phyloP scores from a whole-genome alignment of 768 basidiomycete genomes.

The Melanogaster broomeanus region DNA sequence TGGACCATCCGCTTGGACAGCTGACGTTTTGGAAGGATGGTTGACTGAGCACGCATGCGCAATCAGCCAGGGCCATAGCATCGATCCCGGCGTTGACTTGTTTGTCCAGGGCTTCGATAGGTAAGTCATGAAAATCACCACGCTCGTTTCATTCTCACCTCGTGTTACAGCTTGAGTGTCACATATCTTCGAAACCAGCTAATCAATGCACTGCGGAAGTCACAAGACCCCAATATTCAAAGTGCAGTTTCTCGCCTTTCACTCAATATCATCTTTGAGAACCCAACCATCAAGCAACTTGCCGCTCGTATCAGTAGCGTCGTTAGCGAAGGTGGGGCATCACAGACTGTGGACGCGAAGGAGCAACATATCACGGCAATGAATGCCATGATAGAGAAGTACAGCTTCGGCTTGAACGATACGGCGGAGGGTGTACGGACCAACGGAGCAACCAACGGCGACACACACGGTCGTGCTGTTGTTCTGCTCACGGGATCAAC shows the following conservation, averaged over 20 bases:
- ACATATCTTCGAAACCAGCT: conserved; percentile 30
- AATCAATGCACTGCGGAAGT: conserved; percentile 29
- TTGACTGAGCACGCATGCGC: conserved; percentile 6
- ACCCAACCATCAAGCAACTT: conserved; percentile 42
- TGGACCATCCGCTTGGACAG: conserved; percentile 5
- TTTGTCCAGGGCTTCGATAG: conserved; percentile 38
- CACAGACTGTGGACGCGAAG: neutral
- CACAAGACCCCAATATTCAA: conserved; percentile 28
- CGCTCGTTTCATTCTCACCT: neutral
- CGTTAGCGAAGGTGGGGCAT: neutral
- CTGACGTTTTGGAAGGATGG: conserved; percentile 7
- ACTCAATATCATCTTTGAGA: conserved; percentile 35
- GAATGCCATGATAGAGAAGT: conserved; percentile 42
- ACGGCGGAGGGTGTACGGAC: conserved; percentile 12
- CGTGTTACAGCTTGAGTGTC: conserved; percentile 24
- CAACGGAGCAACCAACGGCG: conserved; percentile 1
- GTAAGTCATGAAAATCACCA: neutral
- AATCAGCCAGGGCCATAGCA: neutral
- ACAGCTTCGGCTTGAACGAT: conserved; percentile 25
- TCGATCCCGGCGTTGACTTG: conserved; percentile 14
- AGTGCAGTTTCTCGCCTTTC: conserved; percentile 27
- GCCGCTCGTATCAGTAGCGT: conserved; percentile 21
- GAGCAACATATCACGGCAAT: conserved; percentile 25
- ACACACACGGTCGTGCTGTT: neutral
- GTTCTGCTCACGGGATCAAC: conserved; percentile 42